phyloP scores from a whole-genome alignment of 345 rosid species.

The Tarenaya hassleriana region DNA sequence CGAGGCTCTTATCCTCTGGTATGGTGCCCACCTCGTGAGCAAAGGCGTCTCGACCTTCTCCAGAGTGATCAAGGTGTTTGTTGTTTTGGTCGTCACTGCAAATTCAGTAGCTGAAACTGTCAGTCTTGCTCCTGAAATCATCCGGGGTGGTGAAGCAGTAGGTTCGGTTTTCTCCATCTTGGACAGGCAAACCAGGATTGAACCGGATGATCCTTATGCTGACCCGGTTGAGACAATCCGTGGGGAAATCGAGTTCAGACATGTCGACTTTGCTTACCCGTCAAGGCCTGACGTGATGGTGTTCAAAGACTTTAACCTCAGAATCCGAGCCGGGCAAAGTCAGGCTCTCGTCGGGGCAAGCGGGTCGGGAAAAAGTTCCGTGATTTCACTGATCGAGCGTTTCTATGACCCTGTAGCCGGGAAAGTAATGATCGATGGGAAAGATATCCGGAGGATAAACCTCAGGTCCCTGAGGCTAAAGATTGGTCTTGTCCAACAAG shows the following conservation, averaged over 20 bases:
- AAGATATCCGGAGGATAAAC: conserved; percentile 58
- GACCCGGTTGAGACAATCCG: conserved; percentile 55
- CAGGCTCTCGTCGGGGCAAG: conserved; percentile 89
- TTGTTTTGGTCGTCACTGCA: conserved; percentile 87
- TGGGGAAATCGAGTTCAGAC: conserved; percentile 74
- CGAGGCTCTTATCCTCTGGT: conserved; percentile 96
- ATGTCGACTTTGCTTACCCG: conserved; percentile 78
- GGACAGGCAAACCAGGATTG: conserved; percentile 60
- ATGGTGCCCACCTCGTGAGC: conserved; percentile 87
- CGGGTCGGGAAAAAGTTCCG: conserved; percentile 87
- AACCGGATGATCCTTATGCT: conserved; percentile 61
- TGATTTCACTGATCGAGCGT: conserved; percentile 70
- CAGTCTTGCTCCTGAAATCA: conserved; percentile 98
- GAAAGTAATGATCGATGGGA: conserved; percentile 79
- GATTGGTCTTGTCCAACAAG: conserved; percentile 89
- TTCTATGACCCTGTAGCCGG: conserved; percentile 76
- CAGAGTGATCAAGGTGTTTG: conserved; percentile 95
- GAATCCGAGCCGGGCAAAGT: conserved; percentile 80
- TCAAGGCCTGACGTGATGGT: conserved; percentile 66
- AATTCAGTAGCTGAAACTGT: conserved; percentile 99
- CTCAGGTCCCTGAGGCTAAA: conserved; percentile 71
- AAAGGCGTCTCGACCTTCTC: conserved; percentile 87
- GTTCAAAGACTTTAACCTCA: conserved; percentile 58
- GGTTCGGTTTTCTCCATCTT: conserved; percentile 68
- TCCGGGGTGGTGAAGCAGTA: conserved; percentile 86